Evolutionary conservation across 768 basidiomycete species (phyloP).

Genomic region (Suillus sp.): DNA sequence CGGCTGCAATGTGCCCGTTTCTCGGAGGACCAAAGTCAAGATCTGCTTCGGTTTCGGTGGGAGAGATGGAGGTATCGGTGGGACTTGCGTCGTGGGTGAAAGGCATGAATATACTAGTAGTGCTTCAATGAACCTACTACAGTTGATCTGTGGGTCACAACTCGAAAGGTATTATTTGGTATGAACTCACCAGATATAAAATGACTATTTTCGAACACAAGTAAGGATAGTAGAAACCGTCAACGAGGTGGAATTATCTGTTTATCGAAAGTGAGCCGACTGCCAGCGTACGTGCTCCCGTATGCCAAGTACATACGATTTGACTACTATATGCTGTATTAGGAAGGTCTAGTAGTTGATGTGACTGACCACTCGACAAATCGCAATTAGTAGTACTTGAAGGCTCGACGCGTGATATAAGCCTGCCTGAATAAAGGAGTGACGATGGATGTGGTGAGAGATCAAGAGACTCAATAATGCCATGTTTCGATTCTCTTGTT

Average conservation of each 20-base stretch:
- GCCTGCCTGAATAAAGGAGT: neutral
- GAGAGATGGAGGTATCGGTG: slow-evolving; percentile 11
- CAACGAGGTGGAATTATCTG: neutral
- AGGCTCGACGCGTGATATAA: neutral
- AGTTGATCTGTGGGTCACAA: neutral
- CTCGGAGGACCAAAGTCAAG: slow-evolving; percentile 21
- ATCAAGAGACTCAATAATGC: slow-evolving; percentile 11
- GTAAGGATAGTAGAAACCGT: neutral
- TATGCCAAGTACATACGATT: neutral
- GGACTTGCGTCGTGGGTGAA: slow-evolving; percentile 13
- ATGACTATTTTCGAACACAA: neutral
- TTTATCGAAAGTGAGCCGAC: neutral
- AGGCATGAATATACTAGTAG: slow-evolving; percentile 16
- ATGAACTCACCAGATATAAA: neutral
- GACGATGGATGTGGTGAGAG: slow-evolving; percentile 16
- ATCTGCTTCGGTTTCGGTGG: slow-evolving; percentile 9
- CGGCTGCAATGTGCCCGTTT: slow-evolving; percentile 22
- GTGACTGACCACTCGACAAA: neutral
- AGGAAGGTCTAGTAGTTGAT: slow-evolving; percentile 17
- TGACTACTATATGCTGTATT: slow-evolving; percentile 10
- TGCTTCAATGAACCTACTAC: neutral
- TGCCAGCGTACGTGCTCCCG: neutral
- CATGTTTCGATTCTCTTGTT: slow-evolving; percentile 12
- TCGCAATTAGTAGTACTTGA: neutral
- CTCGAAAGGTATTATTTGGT: neutral